Evolutionary conservation across 202 grass and related monocot species (phyloP), one percentile per base, ranked within the genome.

Genomic region (Miscanthus sacchariflorus): DNA sequence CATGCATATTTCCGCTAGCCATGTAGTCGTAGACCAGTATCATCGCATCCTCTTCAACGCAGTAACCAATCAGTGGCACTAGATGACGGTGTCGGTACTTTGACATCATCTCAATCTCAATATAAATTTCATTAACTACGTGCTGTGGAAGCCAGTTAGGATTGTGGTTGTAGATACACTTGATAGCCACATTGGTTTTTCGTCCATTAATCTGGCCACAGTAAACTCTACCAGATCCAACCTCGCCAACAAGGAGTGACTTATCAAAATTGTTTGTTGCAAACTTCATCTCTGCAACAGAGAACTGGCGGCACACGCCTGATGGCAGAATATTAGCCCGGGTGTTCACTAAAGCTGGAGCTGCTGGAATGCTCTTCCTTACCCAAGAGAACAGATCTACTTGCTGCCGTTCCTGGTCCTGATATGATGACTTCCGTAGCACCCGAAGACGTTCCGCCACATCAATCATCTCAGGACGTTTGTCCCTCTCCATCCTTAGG

Each of bases 21-120:
- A 89, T 81, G 58, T 81, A 84, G 13, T 89, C 83, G 38, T 87
- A 92, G 1, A 92, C 87, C 12, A 92, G 59, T 33, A 89, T 77
- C 84, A 89, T 84, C 5, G 48, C 86, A 7, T 27, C 50, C 24
- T 91, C 78, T 15, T 89, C 82, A 13, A 86, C 28, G 12, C 86
- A 92, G 58, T 89, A 92, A 67, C 90, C 86, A 5, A 89, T 92
- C 36, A 92, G 30, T 35, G 90, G 72, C 25, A 92, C 77, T 17
- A 88, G 76, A 63, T 89, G 86, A 12, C 63, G 76, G 28, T 92
- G 90, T 0, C 71, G 86, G 17, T 86, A 82, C 49, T 82, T 91
- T 8, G 86, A 86, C 9, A 88, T 17, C 18, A 86, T 86, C 24
- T 88, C 64, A 25, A 88, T 86, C 81, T 17, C 5, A 1, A 4